Evolutionary conservation across 2,329 filamentous ascomycete genomes (phyloP), one percentile per base, ranked within the genome.

Genomic region (Fusarium piperis): DNA sequence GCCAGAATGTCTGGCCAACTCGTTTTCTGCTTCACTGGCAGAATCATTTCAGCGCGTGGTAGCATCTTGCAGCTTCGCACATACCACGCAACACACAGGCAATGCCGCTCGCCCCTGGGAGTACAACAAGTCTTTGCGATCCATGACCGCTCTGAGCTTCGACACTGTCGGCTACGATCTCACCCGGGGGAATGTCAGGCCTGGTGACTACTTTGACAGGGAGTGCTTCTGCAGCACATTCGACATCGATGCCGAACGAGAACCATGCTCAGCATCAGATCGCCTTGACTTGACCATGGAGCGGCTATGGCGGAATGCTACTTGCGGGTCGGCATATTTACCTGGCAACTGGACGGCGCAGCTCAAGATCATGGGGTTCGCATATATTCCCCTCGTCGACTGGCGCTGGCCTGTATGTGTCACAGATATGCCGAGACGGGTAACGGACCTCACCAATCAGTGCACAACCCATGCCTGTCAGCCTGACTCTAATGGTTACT

Each of bases 71-170:
- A 36, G 38, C 20, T 73, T 73, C 59, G 65, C 67, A 2, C 32
- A 33, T 11, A 18, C n/a, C 8, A 44, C 58, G 0, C 30, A 56
- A 2, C 64, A 52, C 51, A 48, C 41, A 0, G 70, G 70, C 1
- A 73, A 73, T 13, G 18, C 67, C 6, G 67, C 35, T 35, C 67
- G 70, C 2, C 70, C 70, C 8, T 73, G 63, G 70, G 70, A 68
- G 30, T 73, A 73, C 32, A 62, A 51, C 16, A 35, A 10, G 3
- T 16, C 35, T 0, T 6, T 23, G 15, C 23, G 30, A 1, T 71
- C 67, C 0, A 73, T 73, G 38, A 26, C n/a, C 7, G 0, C 64
- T 2, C 53, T 73, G 2, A 67, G 67, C 4, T 68, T 61, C 4
- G 70, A 73, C 3, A 71, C 70, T 0, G 41, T 30, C 6, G 59